A percentile compares a stretch with the other conserved stretches of the same genome.
These are phyloP conservation scores for Lactifluus subvellereus DNA, from an alignment of 768 basidiomycete species.

Conservation along the genomic window DNA sequence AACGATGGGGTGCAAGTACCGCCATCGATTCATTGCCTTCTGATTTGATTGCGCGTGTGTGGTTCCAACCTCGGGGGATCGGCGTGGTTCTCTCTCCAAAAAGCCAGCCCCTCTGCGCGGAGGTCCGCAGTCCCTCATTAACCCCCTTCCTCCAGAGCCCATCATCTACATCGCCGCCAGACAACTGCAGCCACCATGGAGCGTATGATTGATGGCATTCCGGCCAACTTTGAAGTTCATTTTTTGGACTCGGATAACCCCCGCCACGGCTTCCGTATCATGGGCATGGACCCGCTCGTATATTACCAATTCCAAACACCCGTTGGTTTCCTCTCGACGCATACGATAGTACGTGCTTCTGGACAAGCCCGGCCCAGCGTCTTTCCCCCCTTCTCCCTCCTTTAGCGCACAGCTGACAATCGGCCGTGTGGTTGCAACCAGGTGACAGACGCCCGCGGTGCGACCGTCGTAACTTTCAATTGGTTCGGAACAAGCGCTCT, in stretches of 20 bases:
- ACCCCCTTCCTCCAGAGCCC: neutral
- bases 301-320: slow-evolving; percentile 65
- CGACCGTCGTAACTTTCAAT: slow-evolving; percentile 6
- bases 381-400: neutral
- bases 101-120: neutral
- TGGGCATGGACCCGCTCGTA: slow-evolving; percentile 53
- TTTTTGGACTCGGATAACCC: slow-evolving; percentile 70
- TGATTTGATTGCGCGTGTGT: neutral
- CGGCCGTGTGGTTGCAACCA: neutral
- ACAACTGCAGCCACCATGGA: neutral
- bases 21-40: neutral
- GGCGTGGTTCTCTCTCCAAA: slow-evolving; percentile 8
- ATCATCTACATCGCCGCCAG: neutral
- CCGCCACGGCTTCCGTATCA: slow-evolving; percentile 55
- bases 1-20: neutral
- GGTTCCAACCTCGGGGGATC: neutral
- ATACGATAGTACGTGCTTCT: slow-evolving; percentile 43
- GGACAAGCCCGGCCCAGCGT: neutral
- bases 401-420: neutral
- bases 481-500: slow-evolving; percentile 12
- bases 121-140: neutral
- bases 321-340: slow-evolving; percentile 33
- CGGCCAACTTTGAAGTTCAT: slow-evolving; percentile 36
- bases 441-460: slow-evolving; percentile 1
- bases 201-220: neutral